Conservation (phyloP, 495 filamentous ascomycete species). For the Hypomontagnella submonticulosa region DNA sequence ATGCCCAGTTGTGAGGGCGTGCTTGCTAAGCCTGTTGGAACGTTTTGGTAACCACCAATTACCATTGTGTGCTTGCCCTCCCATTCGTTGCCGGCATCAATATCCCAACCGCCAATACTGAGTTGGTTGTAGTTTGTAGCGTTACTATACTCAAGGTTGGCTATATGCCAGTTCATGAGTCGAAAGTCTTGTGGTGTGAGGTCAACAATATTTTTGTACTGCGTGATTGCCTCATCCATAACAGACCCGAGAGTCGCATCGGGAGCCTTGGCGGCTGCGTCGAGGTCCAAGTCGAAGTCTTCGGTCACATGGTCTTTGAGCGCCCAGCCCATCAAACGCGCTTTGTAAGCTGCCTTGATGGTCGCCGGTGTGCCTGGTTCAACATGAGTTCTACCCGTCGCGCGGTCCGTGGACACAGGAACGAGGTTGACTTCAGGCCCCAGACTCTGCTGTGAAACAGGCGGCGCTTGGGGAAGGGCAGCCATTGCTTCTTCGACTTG, state of each 20-base stretch:
- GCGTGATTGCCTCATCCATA: slow-evolving; percentile 86
- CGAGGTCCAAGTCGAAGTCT: slow-evolving; percentile 78
- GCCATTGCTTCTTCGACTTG: slow-evolving; percentile 71
- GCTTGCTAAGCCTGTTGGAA: slow-evolving; percentile 82
- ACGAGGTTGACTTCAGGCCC: slow-evolving; percentile 63
- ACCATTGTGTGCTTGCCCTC: slow-evolving; percentile 93
- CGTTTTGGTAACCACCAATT: slow-evolving; percentile 89
- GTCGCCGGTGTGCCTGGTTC: slow-evolving; percentile 66
- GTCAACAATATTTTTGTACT: slow-evolving; percentile 86
- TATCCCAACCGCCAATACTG: slow-evolving; percentile 93
- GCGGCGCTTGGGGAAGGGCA: slow-evolving; percentile 57
- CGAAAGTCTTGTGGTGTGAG: slow-evolving; percentile 87
- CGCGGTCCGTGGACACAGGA: slow-evolving; percentile 67
- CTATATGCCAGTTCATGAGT: slow-evolving; percentile 97
- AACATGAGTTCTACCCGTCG: slow-evolving; percentile 68
- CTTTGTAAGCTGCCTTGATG: slow-evolving; percentile 74
- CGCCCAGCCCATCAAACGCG: slow-evolving; percentile 82
- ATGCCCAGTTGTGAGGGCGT: slow-evolving; percentile 84
- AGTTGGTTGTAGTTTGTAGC: slow-evolving; percentile 86
- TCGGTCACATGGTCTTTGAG: slow-evolving; percentile 72
- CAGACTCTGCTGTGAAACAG: slow-evolving; percentile 60
- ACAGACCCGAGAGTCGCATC: slow-evolving; percentile 84
- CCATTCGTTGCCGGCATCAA: slow-evolving; percentile 97
- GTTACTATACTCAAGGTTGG: slow-evolving; percentile 97
- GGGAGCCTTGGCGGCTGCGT: slow-evolving; percentile 65